Evolutionary conservation across 495 filamentous ascomycete species (phyloP).

Genomic region (Emericellopsis terricola): DNA sequence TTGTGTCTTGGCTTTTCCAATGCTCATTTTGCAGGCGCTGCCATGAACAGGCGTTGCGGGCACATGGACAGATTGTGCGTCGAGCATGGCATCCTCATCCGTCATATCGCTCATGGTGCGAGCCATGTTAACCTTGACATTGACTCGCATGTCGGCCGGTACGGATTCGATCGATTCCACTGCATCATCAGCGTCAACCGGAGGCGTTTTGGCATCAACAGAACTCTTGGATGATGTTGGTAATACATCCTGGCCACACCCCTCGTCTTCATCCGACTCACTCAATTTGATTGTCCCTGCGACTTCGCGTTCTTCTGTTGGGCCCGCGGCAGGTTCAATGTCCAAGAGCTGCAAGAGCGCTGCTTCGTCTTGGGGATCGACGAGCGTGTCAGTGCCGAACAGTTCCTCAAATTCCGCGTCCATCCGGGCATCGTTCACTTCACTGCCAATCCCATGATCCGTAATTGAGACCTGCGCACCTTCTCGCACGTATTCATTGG

Average conservation of each 20-base stretch:
- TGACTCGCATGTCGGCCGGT: background rate
- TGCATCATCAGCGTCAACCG: too few species aligned
- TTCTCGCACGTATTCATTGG: background rate
- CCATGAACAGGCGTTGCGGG: background rate
- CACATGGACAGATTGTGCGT: background rate
- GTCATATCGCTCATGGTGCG: slow-evolving; percentile 1
- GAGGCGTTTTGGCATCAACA: too few species aligned
- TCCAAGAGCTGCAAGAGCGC: too few species aligned
- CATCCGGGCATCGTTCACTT: too few species aligned
- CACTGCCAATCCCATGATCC: background rate
- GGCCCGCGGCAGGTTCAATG: too few species aligned
- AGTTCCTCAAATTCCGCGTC: too few species aligned
- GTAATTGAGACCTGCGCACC: background rate
- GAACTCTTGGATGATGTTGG: background rate
- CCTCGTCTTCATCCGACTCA: background rate
- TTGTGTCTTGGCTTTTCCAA: background rate
- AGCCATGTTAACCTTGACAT: background rate
- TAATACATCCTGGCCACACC: background rate
- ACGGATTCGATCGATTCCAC: too few species aligned
- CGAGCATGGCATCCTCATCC: background rate
- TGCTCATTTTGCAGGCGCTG: background rate
- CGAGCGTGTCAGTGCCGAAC: too few species aligned
- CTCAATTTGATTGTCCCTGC: background rate
- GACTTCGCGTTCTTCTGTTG: too few species aligned
- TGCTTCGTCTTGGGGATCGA: too few species aligned